Evolutionary conservation across 2,329 filamentous ascomycete species (phyloP).

Genomic region (Penicillium hordei): DNA sequence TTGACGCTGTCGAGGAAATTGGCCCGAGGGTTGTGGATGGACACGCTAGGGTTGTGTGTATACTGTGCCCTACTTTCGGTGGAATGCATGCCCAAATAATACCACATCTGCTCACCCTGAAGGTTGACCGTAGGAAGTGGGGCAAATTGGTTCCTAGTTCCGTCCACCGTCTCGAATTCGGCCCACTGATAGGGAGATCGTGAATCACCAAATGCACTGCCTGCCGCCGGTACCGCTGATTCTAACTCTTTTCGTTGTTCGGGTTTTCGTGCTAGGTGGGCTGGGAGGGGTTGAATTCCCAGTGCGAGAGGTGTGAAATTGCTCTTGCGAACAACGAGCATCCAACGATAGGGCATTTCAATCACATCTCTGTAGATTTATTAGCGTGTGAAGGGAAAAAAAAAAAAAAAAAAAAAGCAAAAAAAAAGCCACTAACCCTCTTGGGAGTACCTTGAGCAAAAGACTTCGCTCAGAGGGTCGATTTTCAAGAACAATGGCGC

Average conservation of each 20-base stretch:
- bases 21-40: conserved; percentile 48
- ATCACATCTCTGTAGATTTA: conserved; percentile 46
- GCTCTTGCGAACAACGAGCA: conserved; percentile 51
- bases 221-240: conserved; percentile 63
- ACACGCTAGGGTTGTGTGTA: conserved; percentile 68
- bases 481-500: conserved; percentile 84
- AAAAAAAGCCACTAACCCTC: conserved; percentile 75
- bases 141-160: conserved; percentile 56
- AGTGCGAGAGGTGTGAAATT: conserved; percentile 49
- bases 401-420: conserved; percentile 8
- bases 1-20: conserved; percentile 53
- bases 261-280: conserved; percentile 51
- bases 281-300: conserved; percentile 48
- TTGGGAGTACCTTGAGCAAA: conserved; percentile 78
- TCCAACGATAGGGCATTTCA: conserved; percentile 60
- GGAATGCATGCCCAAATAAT: conserved; percentile 81
- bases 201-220: conserved; percentile 64
- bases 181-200: conserved; percentile 64
- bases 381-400: conserved; percentile 8
- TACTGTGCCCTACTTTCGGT: conserved; percentile 91
- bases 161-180: conserved; percentile 69
- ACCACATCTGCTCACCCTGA: conserved; percentile 72
- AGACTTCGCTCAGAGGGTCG: conserved; percentile 70
- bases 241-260: conserved; percentile 56
- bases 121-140: conserved; percentile 70